Evolutionary conservation across 805 yeast species (phyloP), one percentile per base, ranked within the genome.

Genomic region (Myxozyma neotropica): DNA sequence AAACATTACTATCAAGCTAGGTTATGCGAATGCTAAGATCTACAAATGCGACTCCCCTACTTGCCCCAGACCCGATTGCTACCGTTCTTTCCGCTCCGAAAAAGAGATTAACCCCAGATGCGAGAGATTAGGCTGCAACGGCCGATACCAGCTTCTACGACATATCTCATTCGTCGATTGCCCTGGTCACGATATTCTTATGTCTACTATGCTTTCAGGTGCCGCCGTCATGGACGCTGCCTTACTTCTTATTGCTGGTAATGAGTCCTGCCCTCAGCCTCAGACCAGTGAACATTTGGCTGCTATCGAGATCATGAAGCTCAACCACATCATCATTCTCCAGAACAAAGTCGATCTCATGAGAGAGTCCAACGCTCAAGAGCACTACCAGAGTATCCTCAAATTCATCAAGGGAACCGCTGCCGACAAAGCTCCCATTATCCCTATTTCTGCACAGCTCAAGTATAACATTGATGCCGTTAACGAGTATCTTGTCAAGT

Each of bases 171-270:
- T 95, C 71, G 99, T 95, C 63, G 99, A 94, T 81, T 95, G 99
- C 81, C 99, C 99, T 62, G 99, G 99, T 76, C 99, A 94, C 88
- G 99, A 94, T 81, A 95, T 94, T 80, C 86, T 94, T 76, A 94
- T 94, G 99, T 91, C 97, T 83, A 94, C 99, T 68, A 94, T 94
- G 99, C 86, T 94, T 84, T 92, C 98, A 48, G 99, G 99, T 74
- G 99, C 99, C 38, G 99, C 99, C 17, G 99, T 94, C 67, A 94
- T 94, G 99, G 99, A 94, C 78, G 99, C 99, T 58, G 99, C 99
- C 1, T 80, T 94, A 63, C 80, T 94, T 72, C 82, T 94, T 67
- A 87, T 94, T 73, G 99, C 99, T 29, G 99, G 98, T 77, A 94
- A 94, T 75, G 99, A 94, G 82, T 85, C 96, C 57, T 94, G 99